Evolutionary conservation across 371 early-diverging fungal species (phyloP).

Genomic region (Sporodiniella umbellata): DNA sequence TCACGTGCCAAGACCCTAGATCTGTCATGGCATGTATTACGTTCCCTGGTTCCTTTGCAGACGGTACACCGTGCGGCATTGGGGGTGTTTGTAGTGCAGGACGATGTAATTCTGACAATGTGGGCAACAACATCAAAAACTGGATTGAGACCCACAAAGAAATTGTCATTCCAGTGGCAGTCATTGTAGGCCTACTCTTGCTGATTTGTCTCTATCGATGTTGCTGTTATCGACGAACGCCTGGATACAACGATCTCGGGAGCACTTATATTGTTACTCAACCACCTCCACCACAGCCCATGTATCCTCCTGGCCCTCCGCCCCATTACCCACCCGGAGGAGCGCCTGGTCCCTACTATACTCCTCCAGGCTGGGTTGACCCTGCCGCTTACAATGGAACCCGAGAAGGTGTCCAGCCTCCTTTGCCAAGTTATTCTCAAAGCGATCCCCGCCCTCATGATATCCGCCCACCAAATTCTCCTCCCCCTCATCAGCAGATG

Average conservation of each 20-base stretch:
- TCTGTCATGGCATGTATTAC: constrained; percentile 55
- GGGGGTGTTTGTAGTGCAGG: constrained; percentile 63
- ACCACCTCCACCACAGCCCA: constrained; percentile 16
- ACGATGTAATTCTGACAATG: constrained; percentile 26
- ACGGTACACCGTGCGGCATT: constrained; percentile 89
- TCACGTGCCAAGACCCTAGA: constrained; percentile 64
- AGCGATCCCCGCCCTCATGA: constrained; percentile 3
- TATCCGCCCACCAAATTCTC: constrained; percentile 13
- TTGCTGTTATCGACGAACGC: constrained; percentile 22
- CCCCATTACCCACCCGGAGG: constrained; percentile 19
- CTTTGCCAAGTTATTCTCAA: constrained; percentile 19
- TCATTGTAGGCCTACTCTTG: constrained; percentile 50
- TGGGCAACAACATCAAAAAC: constrained; percentile 17
- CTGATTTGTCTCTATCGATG: constrained; percentile 62
- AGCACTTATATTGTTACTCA: constrained; percentile 21
- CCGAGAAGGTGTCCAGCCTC: constrained; percentile 13
- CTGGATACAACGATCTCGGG: constrained; percentile 21
- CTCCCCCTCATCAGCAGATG: neutral
- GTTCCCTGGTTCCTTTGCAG: constrained; percentile 78
- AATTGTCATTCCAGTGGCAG: constrained; percentile 59
- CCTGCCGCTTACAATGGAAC: constrained; percentile 53
- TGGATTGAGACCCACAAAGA: constrained; percentile 51
- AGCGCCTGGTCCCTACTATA: constrained; percentile 5
- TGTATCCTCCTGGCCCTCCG: constrained; percentile 9
- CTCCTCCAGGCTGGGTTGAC: constrained; percentile 49